These are phyloP conservation scores for Lactarius sanguifluus DNA, from an alignment of 768 basidiomycete genomes.

Conservation along the genomic window DNA sequence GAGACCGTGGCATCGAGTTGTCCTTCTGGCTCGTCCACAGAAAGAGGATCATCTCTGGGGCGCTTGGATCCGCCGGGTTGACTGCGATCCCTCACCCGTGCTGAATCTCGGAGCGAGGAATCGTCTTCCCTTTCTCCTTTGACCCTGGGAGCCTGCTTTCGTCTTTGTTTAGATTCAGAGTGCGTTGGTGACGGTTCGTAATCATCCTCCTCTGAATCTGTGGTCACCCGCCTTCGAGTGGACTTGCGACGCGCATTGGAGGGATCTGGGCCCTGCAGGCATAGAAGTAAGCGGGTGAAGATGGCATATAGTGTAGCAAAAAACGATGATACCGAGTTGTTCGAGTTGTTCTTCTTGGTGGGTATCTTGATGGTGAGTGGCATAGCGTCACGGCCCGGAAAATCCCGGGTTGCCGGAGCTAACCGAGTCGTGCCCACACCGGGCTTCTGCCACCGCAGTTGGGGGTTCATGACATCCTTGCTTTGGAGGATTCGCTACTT, in stretches of 20 bases:
- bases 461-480: constrained; percentile 2
- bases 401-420: background rate
- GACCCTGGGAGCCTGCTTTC: constrained; percentile 7
- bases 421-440: background rate
- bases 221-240: constrained; percentile 25
- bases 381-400: constrained; percentile 10
- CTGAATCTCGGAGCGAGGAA: constrained; percentile 4
- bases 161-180: constrained; percentile 23
- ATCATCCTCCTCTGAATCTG: constrained; percentile 27
- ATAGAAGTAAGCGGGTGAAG: background rate
- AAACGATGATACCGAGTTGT: background rate
- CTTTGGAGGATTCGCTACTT: background rate
- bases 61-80: constrained; percentile 23
- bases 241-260: constrained; percentile 22
- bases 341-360: constrained; percentile 24
- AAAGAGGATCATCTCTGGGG: constrained; percentile 18
- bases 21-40: constrained; percentile 22
- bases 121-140: constrained; percentile 27
- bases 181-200: constrained; percentile 23
- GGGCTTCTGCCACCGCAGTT: background rate
- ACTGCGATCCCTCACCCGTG: constrained; percentile 16
- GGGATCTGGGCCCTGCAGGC: constrained; percentile 20
- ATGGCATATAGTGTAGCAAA: background rate
- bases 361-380: constrained; percentile 26
- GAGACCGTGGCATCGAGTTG: constrained; percentile 13